Evolutionary conservation across 2,329 filamentous ascomycete genomes (phyloP).

Genomic region (Aspergillus latus): DNA sequence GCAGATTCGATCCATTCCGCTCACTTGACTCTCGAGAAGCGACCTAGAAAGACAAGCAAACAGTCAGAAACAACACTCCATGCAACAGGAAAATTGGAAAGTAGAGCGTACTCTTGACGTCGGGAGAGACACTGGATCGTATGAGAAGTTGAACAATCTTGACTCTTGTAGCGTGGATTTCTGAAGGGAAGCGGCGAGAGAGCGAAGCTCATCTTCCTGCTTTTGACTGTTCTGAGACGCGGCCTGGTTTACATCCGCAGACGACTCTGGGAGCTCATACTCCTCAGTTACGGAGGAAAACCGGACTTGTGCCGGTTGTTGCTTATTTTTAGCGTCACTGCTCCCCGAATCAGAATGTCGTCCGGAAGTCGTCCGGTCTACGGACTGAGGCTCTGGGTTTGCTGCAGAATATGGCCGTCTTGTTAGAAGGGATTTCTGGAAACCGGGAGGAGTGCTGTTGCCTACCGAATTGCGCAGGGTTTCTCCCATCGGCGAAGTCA

Average conservation of each 20-base stretch:
- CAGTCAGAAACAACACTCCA: not conserved
- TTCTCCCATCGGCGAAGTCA: conserved; percentile 27
- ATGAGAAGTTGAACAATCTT: conserved; percentile 81
- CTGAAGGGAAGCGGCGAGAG: conserved; percentile 70
- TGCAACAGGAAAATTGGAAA: not conserved
- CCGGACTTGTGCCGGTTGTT: conserved; percentile 54
- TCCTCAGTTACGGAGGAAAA: conserved; percentile 72
- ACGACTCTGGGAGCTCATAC: conserved; percentile 55
- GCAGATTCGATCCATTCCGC: conserved; percentile 61
- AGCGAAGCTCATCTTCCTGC: conserved; percentile 65
- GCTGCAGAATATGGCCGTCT: conserved; percentile 15
- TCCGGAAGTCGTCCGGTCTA: conserved; percentile 24
- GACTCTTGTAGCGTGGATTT: conserved; percentile 75
- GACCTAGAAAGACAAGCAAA: conserved; percentile 30
- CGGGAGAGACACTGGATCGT: conserved; percentile 87
- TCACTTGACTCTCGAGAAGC: conserved; percentile 60
- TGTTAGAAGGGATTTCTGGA: conserved; percentile 12
- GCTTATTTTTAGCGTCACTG: conserved; percentile 31
- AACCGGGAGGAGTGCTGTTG: conserved; percentile 19
- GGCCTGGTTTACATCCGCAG: conserved; percentile 24
- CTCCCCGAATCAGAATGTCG: conserved; percentile 26
- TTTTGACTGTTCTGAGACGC: conserved; percentile 29
- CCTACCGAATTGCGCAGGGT: conserved; percentile 34
- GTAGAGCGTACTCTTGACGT: conserved; percentile 42
- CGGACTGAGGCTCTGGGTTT: conserved; percentile 21